These are phyloP conservation scores for Cladosporium sp. DNA, from an alignment of 2,329 filamentous ascomycete species.

Conservation along the genomic window DNA sequence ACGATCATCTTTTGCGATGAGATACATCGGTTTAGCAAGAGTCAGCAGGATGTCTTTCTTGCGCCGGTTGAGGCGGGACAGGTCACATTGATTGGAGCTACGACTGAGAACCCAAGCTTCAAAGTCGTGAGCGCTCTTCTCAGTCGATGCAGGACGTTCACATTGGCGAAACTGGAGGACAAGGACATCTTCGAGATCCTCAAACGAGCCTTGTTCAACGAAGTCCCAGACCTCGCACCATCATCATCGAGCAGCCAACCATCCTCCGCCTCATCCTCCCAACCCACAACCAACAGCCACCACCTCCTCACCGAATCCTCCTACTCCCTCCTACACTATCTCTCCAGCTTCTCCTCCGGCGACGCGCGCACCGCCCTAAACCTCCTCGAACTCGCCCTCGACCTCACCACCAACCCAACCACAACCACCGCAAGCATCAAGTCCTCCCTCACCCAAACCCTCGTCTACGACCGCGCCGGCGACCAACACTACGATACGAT, in stretches of 20 bases:
- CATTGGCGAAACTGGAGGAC: conserved; percentile 68
- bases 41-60: conserved; percentile 8
- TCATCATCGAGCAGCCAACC: conserved; percentile 31
- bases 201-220: conserved; percentile 60
- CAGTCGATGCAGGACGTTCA: conserved; percentile 88
- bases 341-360: conserved; percentile 83
- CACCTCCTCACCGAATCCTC: conserved; percentile 65
- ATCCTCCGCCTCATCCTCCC: conserved; percentile 20
- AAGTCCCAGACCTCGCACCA: conserved; percentile 49
- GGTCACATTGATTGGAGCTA: conserved; percentile 89
- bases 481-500: conserved; percentile 99
- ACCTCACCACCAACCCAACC: conserved; percentile 60
- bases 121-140: conserved; percentile 84
- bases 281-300: conserved; percentile 23
- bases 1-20: conserved; percentile 98
- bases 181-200: conserved; percentile 72
- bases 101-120: conserved; percentile 95
- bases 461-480: conserved; percentile 91
- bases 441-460: conserved; percentile 76
- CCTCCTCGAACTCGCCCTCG: conserved; percentile 82
- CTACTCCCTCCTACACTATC: conserved; percentile 63
- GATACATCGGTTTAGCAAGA: conserved; percentile 68
- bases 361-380: conserved; percentile 93
- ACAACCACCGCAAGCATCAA: conserved; percentile 77
- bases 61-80: conserved; percentile 69